These are phyloP conservation scores for Cucurbita maxima DNA, from an alignment of 306 rosid species.

Conservation along the genomic window DNA sequence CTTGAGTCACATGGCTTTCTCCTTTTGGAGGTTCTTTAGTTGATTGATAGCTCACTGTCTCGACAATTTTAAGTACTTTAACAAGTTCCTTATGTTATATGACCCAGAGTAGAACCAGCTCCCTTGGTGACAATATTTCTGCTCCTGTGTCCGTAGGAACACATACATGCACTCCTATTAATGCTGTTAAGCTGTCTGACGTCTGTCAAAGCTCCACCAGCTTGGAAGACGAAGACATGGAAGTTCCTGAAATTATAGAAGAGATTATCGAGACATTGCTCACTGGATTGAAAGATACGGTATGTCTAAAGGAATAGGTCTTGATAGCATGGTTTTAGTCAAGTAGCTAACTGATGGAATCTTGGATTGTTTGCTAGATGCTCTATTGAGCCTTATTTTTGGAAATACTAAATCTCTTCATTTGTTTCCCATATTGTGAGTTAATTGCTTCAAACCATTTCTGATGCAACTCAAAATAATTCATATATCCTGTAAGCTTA, in stretches of 20 bases:
- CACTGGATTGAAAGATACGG: slow-evolving; percentile 86
- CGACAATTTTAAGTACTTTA: not conserved
- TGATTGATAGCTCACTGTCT: not conserved
- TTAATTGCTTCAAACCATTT: not conserved
- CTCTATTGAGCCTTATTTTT: not conserved
- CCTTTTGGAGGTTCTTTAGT: slow-evolving; percentile 1
- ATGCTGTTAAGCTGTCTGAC: slow-evolving; percentile 17
- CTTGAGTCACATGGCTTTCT: not conserved
- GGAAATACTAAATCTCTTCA: not conserved
- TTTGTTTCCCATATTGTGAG: not conserved
- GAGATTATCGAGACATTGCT: slow-evolving; percentile 92
- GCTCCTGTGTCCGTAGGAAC: slow-evolving; percentile 25
- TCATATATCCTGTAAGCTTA: not conserved
- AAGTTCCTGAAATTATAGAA: slow-evolving; percentile 79
- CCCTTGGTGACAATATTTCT: slow-evolving; percentile 39
- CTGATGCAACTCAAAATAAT: not conserved
- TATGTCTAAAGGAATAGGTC: slow-evolving; percentile 41
- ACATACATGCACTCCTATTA: slow-evolving; percentile 23
- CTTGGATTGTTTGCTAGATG: not conserved
- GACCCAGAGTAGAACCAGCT: slow-evolving; percentile 59
- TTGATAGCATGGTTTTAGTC: slow-evolving; percentile 16
- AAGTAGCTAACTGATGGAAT: slow-evolving; percentile 1
- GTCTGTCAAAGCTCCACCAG: slow-evolving; percentile 19
- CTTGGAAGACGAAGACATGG: slow-evolving; percentile 70
- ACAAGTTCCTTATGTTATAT: slow-evolving; percentile 12